A percentile compares a stretch with the other conserved stretches of the same genome.
These are phyloP conservation scores for Fusarium subglutinans DNA, from an alignment of 2,329 filamentous ascomycete species.

Conservation along the genomic window DNA sequence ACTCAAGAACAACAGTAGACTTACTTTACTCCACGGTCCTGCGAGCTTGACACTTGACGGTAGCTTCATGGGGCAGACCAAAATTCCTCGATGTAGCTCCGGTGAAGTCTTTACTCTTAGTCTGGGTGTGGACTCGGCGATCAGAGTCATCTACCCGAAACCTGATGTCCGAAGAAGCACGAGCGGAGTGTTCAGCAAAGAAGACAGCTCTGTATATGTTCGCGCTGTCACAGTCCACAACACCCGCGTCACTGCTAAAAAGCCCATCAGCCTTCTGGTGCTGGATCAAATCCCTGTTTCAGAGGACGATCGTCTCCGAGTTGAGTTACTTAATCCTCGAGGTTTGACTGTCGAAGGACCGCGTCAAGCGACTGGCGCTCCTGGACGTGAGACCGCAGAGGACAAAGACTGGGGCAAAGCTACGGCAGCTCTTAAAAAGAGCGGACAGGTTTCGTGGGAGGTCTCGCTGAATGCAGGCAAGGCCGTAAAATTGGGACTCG, in stretches of 20 bases:
- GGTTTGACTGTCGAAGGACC: slow-evolving; percentile 56
- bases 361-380: slow-evolving; percentile 48
- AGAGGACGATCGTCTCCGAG: slow-evolving; percentile 65
- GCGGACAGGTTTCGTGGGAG: slow-evolving; percentile 67
- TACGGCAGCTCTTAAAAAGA: slow-evolving; percentile 62
- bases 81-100: slow-evolving; percentile 63
- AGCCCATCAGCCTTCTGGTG: slow-evolving; percentile 59
- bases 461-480: slow-evolving; percentile 66
- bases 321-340: slow-evolving; percentile 60
- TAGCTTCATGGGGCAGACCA: slow-evolving; percentile 66
- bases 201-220: slow-evolving; percentile 60
- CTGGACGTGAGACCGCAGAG: slow-evolving; percentile 43
- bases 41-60: slow-evolving; percentile 71
- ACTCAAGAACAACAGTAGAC: slow-evolving; percentile 63
- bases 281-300: slow-evolving; percentile 70
- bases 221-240: slow-evolving; percentile 62
- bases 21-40: slow-evolving; percentile 65
- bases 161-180: slow-evolving; percentile 62
- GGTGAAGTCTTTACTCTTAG: slow-evolving; percentile 63
- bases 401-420: slow-evolving; percentile 63
- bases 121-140: slow-evolving; percentile 68
- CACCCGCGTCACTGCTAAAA: slow-evolving; percentile 51
- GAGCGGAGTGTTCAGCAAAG: slow-evolving; percentile 63
- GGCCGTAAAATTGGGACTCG: slow-evolving; percentile 64
- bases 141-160: slow-evolving; percentile 64